These are phyloP conservation scores for Fusarium sp. DNA, from an alignment of 2,329 filamentous ascomycete species.

Conservation along the genomic window DNA sequence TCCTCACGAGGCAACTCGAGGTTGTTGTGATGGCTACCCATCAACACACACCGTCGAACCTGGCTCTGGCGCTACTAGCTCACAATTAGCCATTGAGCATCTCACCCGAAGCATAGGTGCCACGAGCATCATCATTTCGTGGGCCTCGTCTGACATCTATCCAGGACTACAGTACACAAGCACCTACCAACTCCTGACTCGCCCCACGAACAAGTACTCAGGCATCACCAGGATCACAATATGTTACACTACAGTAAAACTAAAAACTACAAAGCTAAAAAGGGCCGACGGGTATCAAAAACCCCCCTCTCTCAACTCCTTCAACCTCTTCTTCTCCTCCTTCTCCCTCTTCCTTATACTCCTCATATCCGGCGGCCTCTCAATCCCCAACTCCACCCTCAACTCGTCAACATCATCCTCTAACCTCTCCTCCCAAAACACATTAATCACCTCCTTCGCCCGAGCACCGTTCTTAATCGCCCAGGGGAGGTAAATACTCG, in stretches of 20 bases:
- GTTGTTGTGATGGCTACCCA: background rate
- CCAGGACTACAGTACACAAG: background rate
- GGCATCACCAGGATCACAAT: background rate
- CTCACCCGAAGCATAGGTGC: background rate
- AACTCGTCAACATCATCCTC: constrained; percentile 85
- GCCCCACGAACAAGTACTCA: background rate
- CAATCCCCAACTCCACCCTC: constrained; percentile 81
- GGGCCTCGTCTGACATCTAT: background rate
- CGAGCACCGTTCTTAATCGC: constrained; percentile 84
- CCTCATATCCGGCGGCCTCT: constrained; percentile 88
- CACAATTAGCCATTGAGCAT: background rate
- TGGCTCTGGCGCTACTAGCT: background rate
- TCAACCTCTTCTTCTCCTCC: constrained; percentile 75
- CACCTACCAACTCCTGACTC: background rate
- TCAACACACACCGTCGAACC: background rate
- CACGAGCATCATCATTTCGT: background rate
- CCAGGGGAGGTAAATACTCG: constrained; percentile 86
- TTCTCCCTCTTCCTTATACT: constrained; percentile 78
- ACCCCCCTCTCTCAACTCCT: constrained; percentile 53
- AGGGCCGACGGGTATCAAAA: constrained; percentile 23
- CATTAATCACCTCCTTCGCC: constrained; percentile 87
- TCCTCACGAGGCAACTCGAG: background rate
- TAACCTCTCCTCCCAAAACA: constrained; percentile 97
- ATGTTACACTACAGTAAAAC: background rate
- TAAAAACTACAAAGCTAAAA: background rate